These are phyloP conservation scores for Dothidotthia symphoricarpi DNA, from an alignment of 2,329 filamentous ascomycete genomes.

Conservation along the genomic window DNA sequence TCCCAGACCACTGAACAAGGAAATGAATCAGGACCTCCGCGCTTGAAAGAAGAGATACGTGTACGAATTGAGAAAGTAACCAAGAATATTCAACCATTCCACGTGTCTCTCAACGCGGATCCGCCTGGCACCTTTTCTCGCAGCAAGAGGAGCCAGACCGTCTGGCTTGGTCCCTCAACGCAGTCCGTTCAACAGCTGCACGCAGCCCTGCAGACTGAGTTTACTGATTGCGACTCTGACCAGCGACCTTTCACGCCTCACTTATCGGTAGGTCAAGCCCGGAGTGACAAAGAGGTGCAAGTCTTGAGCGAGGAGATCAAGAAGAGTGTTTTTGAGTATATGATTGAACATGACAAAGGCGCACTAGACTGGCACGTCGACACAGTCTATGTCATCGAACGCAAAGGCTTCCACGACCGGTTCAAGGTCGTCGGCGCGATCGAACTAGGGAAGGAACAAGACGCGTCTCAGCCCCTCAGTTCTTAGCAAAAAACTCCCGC, in stretches of 20 bases:
- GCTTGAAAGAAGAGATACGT: slow-evolving; percentile 20
- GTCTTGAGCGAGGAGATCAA: slow-evolving; percentile 17
- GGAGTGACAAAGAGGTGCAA: slow-evolving; percentile 9
- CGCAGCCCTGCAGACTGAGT: slow-evolving; percentile 26
- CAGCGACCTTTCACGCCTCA: slow-evolving; percentile 25
- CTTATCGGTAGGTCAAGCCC: slow-evolving; percentile 29
- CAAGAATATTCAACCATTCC: slow-evolving; percentile 16
- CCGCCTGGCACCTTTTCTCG: slow-evolving; percentile 19
- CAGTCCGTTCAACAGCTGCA: slow-evolving; percentile 19
- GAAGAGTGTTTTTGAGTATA: slow-evolving; percentile 9
- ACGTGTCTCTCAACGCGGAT: slow-evolving; percentile 21
- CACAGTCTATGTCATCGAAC: slow-evolving; percentile 27
- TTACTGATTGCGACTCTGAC: slow-evolving; percentile 23
- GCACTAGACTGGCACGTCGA: slow-evolving; percentile 28
- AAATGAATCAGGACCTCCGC: slow-evolving; percentile 1
- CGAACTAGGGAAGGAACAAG: slow-evolving; percentile 8
- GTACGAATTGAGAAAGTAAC: slow-evolving; percentile 21
- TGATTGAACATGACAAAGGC: background rate
- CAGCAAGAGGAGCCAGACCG: slow-evolving; percentile 20
- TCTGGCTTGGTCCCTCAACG: slow-evolving; percentile 25
- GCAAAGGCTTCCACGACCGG: slow-evolving; percentile 22
- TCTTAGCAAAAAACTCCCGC: slow-evolving; percentile 50
- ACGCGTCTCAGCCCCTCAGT: slow-evolving; percentile 6
- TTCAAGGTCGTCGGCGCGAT: slow-evolving; percentile 26
- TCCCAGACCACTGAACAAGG: slow-evolving; percentile 10